Base-by-base conservation (phyloP, 225 moss, liverwort and hornwort species). In the Straminergon stramineum region DNA sequence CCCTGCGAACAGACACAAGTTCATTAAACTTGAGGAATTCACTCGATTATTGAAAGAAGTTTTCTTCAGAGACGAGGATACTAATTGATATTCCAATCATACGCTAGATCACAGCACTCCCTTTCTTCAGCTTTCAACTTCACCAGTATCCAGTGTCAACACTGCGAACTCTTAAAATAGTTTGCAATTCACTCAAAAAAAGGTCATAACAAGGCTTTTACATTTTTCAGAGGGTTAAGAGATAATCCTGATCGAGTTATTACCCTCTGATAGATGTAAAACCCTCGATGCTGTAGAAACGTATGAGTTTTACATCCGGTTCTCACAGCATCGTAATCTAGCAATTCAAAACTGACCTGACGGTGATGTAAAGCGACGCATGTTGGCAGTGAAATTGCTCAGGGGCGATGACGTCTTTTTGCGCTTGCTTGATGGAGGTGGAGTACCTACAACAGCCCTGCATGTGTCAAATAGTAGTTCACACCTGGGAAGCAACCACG, bases 301-400 rank as follows among this genome's bases (percentile, higher is more conserved):
- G n/a, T 63, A 20, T 11, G 53, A 64, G 11, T 37, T 37, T 75
- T 26, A 26, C 79, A 91, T 26, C 21, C 67, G 28, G 22, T 9
- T 56, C 20, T 88, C 75, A 69, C 51, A 68, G 21, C 57, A 85
- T 82, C 64, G 34, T 73, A 61, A 53, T 80, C n/a, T 32, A 75
- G 48, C 88, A 85, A 89, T 70, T 60, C 66, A 69, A 85, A 81
- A 70, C 80, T 86, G 27, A 93, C 94, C 93, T 92, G 94, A 95
- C 75, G 93, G 93, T 77, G 93, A 95, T 28, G 89, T 91, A 87
- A 92, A 95, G 63, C 89, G 92, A 83, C 91, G 93, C 92, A 95
- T 92, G 68, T 92, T 91, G 51, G 92, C 81, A 58, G 88, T 91
- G 81, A 93, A 75, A 88, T 91, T 92, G 89, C 84, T 90, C 58